Conservation (phyloP, 345 rosid species). For the Bretschneidera sinensis region DNA sequence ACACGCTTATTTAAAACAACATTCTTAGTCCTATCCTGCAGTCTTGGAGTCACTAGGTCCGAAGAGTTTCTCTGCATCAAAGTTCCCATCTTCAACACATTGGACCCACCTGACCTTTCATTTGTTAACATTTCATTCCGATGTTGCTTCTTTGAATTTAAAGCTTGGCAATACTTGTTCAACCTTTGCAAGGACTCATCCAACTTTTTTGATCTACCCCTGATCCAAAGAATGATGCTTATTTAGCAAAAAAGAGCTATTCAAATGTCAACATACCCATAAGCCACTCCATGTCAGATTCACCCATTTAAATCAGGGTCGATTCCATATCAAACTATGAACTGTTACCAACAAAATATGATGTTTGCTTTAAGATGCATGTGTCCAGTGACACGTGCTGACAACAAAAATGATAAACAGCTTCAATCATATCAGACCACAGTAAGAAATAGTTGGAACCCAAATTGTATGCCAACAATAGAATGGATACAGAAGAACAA, state of each 20-base stretch:
- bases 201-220: conserved; percentile 36
- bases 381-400: conserved; percentile 3
- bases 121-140: conserved; percentile 33
- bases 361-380: not conserved
- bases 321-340: no score
- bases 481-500: not conserved
- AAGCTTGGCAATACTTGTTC: conserved; percentile 28
- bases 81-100: conserved; percentile 31
- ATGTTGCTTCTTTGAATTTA: conserved; percentile 38
- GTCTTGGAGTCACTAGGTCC: conserved; percentile 40
- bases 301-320: not conserved
- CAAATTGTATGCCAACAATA: not conserved
- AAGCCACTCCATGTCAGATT: not conserved
- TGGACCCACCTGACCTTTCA: conserved; percentile 40
- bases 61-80: conserved; percentile 38
- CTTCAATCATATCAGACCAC: not conserved
- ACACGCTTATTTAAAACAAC: conserved; percentile 42
- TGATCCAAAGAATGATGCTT: conserved; percentile 18
- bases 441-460: conserved; percentile 4
- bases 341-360: not conserved
- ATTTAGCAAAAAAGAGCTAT: conserved; percentile 11
- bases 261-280: not conserved
- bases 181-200: conserved; percentile 35
- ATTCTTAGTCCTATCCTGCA: conserved; percentile 50
- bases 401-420: conserved; percentile 7